Evolutionary conservation across 345 rosid genomes (phyloP).

Genomic region (Heritiera fomes): DNA sequence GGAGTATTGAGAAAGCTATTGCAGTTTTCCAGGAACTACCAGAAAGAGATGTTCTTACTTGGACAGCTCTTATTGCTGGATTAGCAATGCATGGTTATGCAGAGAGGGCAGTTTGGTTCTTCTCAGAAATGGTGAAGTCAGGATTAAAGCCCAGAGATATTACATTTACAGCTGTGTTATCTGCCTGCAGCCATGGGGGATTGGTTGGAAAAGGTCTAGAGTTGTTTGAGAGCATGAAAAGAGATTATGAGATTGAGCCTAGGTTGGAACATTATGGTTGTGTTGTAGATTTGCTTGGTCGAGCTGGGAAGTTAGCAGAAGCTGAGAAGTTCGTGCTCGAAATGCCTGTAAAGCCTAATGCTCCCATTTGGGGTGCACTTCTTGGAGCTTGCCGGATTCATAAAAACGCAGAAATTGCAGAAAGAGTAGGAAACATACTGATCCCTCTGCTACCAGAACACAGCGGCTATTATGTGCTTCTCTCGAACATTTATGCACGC

Average conservation of each 20-base stretch:
- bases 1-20: slow-evolving; percentile 54
- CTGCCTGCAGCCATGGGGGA: slow-evolving; percentile 80
- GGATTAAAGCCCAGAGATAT: slow-evolving; percentile 59
- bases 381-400: slow-evolving; percentile 78
- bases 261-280: slow-evolving; percentile 84
- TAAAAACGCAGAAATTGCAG: slow-evolving; percentile 58
- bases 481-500: slow-evolving; percentile 66
- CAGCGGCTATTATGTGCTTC: slow-evolving; percentile 73
- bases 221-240: slow-evolving; percentile 57
- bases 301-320: slow-evolving; percentile 66
- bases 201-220: slow-evolving; percentile 60
- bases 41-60: slow-evolving; percentile 58
- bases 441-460: slow-evolving; percentile 61
- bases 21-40: slow-evolving; percentile 47
- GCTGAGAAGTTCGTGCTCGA: slow-evolving; percentile 62
- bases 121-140: slow-evolving; percentile 45
- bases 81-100: slow-evolving; percentile 65
- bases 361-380: slow-evolving; percentile 73
- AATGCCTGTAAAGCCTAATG: slow-evolving; percentile 70
- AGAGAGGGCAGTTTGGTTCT: slow-evolving; percentile 49
- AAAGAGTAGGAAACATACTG: slow-evolving; percentile 56
- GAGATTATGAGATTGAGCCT: slow-evolving; percentile 46
- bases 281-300: slow-evolving; percentile 72
- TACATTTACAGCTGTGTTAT: slow-evolving; percentile 61
- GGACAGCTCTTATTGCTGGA: slow-evolving; percentile 71